Conservation (phyloP, 768 basidiomycete species). For the Psilocybe sp. region DNA sequence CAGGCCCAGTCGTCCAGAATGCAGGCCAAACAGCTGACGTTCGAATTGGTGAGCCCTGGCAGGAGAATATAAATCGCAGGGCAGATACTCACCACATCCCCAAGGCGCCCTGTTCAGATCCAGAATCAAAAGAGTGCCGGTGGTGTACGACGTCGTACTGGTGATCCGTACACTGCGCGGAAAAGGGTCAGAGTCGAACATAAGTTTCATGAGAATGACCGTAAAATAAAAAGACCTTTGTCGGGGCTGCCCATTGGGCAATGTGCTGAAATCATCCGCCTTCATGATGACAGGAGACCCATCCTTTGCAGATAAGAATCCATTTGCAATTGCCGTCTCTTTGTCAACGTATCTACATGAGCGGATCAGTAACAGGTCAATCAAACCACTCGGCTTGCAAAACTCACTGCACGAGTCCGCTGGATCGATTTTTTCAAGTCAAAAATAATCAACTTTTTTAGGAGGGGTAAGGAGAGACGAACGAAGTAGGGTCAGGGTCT, state of each 20-base stretch:
- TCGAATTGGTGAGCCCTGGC: background rate
- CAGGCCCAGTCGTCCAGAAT: slow-evolving; percentile 68
- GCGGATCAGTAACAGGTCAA: background rate
- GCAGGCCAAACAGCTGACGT: slow-evolving; percentile 75
- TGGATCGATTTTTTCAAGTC: slow-evolving; percentile 23
- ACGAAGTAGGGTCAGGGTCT: slow-evolving; percentile 67
- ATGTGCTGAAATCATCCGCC: slow-evolving; percentile 65
- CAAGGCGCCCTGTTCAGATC: slow-evolving; percentile 85
- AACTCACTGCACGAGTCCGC: slow-evolving; percentile 70
- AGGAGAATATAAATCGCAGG: background rate
- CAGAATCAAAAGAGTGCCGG: slow-evolving; percentile 77
- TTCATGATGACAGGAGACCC: slow-evolving; percentile 71
- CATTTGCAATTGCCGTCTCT: slow-evolving; percentile 49
- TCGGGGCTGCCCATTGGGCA: slow-evolving; percentile 54
- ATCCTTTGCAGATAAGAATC: slow-evolving; percentile 56
- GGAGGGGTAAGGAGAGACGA: slow-evolving; percentile 16
- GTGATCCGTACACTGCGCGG: slow-evolving; percentile 71
- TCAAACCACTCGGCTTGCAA: background rate
- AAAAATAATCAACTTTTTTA: slow-evolving; percentile 10
- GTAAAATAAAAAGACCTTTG: slow-evolving; percentile 45
- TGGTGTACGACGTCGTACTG: slow-evolving; percentile 60
- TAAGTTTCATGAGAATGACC: background rate
- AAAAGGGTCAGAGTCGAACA: background rate
- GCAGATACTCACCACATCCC: slow-evolving; percentile 70
- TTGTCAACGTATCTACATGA: slow-evolving; percentile 49